Conservation (phyloP, 768 basidiomycete genomes). For the Suillus subaureus region DNA sequence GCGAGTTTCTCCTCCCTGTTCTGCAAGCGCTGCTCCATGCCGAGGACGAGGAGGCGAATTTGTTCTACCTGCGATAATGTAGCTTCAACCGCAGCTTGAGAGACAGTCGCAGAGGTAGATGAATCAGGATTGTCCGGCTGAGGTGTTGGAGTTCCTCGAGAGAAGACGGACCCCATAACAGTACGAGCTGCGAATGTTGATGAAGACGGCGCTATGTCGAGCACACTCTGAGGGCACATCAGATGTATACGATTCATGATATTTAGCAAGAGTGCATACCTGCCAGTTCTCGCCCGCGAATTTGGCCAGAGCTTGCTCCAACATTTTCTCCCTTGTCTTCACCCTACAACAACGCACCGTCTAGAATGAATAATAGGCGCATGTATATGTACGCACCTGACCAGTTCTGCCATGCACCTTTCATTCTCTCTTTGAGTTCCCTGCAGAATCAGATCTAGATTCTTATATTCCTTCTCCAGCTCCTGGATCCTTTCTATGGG, state of each 20-base stretch:
- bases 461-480: slow-evolving; percentile 72
- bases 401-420: slow-evolving; percentile 78
- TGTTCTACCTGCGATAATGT: slow-evolving; percentile 67
- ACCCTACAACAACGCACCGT: slow-evolving; percentile 38
- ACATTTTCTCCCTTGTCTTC: slow-evolving; percentile 72
- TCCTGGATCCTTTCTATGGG: slow-evolving; percentile 66
- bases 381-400: slow-evolving; percentile 48
- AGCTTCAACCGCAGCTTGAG: slow-evolving; percentile 37
- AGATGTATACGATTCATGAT: background rate
- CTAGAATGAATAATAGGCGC: background rate
- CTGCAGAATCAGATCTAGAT: slow-evolving; percentile 72
- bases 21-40: slow-evolving; percentile 75
- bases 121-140: slow-evolving; percentile 15
- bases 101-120: slow-evolving; percentile 16
- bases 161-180: slow-evolving; percentile 29
- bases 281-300: slow-evolving; percentile 85
- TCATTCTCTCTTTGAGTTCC: slow-evolving; percentile 89
- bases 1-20: slow-evolving; percentile 60
- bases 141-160: slow-evolving; percentile 21
- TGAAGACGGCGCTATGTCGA: slow-evolving; percentile 40
- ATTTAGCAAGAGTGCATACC: slow-evolving; percentile 39
- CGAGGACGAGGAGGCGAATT: slow-evolving; percentile 65
- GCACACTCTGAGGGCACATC: slow-evolving; percentile 23
- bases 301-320: slow-evolving; percentile 71
- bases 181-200: slow-evolving; percentile 32